Conservation (phyloP, 495 filamentous ascomycete genomes). For the Lasiosphaeriaceae sp. region DNA sequence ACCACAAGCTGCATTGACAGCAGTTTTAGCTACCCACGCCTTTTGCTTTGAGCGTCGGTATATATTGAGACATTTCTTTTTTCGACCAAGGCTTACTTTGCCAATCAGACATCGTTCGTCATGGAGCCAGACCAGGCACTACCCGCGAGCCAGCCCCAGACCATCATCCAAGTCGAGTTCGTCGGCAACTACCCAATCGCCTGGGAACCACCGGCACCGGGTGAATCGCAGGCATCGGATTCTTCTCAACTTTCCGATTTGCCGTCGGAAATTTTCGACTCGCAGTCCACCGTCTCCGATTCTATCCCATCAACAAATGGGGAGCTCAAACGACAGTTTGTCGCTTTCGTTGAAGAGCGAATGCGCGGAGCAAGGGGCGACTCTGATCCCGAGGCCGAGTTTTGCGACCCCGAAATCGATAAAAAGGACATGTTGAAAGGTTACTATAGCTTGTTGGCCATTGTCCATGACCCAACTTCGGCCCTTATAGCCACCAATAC, state of each 20-base stretch:
- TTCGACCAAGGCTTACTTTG: no score
- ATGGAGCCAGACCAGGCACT: no score
- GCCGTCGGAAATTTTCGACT: slow-evolving; percentile 9
- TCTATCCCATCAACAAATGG: slow-evolving; percentile 9
- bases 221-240: neutral
- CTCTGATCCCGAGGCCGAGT: slow-evolving; percentile 4
- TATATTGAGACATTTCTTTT: no score
- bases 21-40: no score
- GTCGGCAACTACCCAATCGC: slow-evolving; percentile 10
- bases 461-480: slow-evolving; percentile 10
- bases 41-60: no score
- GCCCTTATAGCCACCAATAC: slow-evolving; percentile 5
- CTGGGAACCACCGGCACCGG: slow-evolving; percentile 3
- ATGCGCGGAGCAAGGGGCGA: slow-evolving; percentile 8
- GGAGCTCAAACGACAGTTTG: slow-evolving; percentile 11
- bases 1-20: no score
- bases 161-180: slow-evolving; percentile 3
- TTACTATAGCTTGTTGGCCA: slow-evolving; percentile 10
- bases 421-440: neutral
- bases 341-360: slow-evolving; percentile 9
- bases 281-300: slow-evolving; percentile 9
- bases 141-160: no score
- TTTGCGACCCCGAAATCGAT: slow-evolving; percentile 10
- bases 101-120: no score
- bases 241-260: slow-evolving; percentile 8